Evolutionary conservation across 495 filamentous ascomycete genomes (phyloP).

Genomic region (Pseudoneurospora amorphoporcata): DNA sequence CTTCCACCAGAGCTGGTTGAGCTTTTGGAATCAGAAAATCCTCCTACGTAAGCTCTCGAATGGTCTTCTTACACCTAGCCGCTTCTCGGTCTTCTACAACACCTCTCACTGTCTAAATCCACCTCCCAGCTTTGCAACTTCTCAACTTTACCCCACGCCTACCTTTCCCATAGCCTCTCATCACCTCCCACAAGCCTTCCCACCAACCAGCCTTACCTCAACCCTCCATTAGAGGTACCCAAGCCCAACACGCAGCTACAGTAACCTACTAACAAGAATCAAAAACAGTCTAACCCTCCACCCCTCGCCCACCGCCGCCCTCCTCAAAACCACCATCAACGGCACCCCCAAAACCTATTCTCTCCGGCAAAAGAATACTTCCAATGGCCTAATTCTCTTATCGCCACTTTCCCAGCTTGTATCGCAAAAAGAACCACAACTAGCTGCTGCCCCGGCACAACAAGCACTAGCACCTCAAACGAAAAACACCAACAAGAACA

Average conservation of each 20-base stretch:
- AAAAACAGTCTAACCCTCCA: conserved; percentile 54
- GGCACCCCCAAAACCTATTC: conserved; percentile 54
- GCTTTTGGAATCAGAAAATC: conserved; percentile 49
- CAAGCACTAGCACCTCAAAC: too few relatives aligned
- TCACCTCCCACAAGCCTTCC: neutral
- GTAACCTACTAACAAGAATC: neutral
- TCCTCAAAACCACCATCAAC: conserved; percentile 49
- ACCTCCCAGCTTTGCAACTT: neutral
- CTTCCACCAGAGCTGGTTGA: conserved; percentile 64
- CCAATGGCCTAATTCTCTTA: conserved; percentile 72
- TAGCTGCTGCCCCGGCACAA: neutral
- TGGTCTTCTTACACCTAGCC: neutral
- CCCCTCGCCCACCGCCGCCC: conserved; percentile 51
- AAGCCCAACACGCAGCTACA: neutral
- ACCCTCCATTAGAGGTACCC: neutral
- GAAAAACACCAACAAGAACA: neutral
- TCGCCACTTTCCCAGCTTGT: conserved; percentile 23
- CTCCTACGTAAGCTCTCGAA: conserved; percentile 42
- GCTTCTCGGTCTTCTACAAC: neutral
- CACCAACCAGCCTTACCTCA: neutral
- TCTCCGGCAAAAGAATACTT: conserved; percentile 83
- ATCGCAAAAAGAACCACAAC: neutral
- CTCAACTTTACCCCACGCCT: too few relatives aligned
- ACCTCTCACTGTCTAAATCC: neutral
- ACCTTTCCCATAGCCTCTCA: neutral